A percentile compares a stretch with the other conserved stretches of the same genome.
These are phyloP conservation scores for Coleophoma cylindrospora DNA, from an alignment of 2,329 filamentous ascomycete genomes.

Conservation along the genomic window DNA sequence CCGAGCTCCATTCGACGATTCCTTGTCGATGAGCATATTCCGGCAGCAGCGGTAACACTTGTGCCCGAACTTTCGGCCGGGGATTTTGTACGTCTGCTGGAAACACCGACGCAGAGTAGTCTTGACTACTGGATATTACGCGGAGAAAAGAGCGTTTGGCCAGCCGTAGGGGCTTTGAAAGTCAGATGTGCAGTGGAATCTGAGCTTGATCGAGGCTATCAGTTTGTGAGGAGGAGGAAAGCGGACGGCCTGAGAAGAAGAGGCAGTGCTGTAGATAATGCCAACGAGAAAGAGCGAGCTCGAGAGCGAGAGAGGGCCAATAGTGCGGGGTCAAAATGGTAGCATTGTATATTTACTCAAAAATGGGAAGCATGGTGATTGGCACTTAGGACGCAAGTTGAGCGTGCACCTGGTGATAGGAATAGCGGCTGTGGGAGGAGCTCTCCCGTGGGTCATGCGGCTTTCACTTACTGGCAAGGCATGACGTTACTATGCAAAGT, in stretches of 20 bases:
- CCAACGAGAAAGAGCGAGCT: slow-evolving; percentile 16
- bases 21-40: slow-evolving; percentile 76
- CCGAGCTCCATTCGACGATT: slow-evolving; percentile 68
- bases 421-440: too few species aligned
- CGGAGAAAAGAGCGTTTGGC: slow-evolving; percentile 88
- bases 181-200: slow-evolving; percentile 82
- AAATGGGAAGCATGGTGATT: too few species aligned
- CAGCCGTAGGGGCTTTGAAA: slow-evolving; percentile 74
- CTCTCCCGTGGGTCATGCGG: too few species aligned
- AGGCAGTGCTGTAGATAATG: slow-evolving; percentile 24
- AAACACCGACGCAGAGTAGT: slow-evolving; percentile 71
- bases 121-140: slow-evolving; percentile 81
- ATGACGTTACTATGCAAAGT: too few species aligned
- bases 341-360: background rate
- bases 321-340: slow-evolving; percentile 19
- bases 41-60: slow-evolving; percentile 72
- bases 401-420: too few species aligned
- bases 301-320: slow-evolving; percentile 22
- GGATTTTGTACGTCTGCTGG: slow-evolving; percentile 76
- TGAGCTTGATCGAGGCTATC: slow-evolving; percentile 81
- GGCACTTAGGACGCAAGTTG: too few species aligned
- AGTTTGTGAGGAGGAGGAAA: slow-evolving; percentile 59
- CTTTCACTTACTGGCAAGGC: too few species aligned
- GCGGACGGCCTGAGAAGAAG: slow-evolving; percentile 25
- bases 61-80: slow-evolving; percentile 70